Percentiles rank a stretch among this genome's conserved stretches.
Evolutionary conservation across 2,329 filamentous ascomycete species (phyloP).

Genomic region (Clarireedia paspali): DNA sequence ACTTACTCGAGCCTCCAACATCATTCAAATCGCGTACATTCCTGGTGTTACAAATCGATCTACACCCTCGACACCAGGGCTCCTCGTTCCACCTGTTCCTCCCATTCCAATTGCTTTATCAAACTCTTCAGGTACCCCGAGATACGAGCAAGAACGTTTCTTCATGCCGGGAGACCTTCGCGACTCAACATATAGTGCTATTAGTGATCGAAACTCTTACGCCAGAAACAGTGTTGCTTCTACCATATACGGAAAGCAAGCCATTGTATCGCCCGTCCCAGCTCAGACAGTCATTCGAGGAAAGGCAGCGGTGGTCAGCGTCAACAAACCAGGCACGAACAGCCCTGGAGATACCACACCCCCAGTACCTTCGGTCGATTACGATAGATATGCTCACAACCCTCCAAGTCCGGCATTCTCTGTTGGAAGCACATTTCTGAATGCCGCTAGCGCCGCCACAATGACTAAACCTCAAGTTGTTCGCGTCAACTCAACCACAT

Average conservation of each 20-base stretch:
- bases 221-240: constrained; percentile 75
- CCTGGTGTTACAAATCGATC: constrained; percentile 93
- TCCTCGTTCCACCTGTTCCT: constrained; percentile 85
- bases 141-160: constrained; percentile 75
- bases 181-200: constrained; percentile 81
- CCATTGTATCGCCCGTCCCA: constrained; percentile 68
- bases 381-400: constrained; percentile 45
- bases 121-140: constrained; percentile 45
- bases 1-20: constrained; percentile 91
- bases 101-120: constrained; percentile 70
- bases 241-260: constrained; percentile 89
- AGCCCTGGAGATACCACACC: constrained; percentile 50
- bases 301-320: constrained; percentile 88
- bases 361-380: constrained; percentile 66
- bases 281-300: constrained; percentile 81
- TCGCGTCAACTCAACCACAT: constrained; percentile 42
- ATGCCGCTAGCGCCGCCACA: constrained; percentile 52
- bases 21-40: constrained; percentile 99
- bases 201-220: constrained; percentile 55
- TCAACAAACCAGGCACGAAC: constrained; percentile 59
- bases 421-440: constrained; percentile 61
- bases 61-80: constrained; percentile 69
- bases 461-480: constrained; percentile 53
- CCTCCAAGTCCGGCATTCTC: constrained; percentile 55
- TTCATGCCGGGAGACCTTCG: constrained; percentile 87